phyloP scores from a whole-genome alignment of 176 grass and related monocot species.

The Metroxylon sagu region DNA sequence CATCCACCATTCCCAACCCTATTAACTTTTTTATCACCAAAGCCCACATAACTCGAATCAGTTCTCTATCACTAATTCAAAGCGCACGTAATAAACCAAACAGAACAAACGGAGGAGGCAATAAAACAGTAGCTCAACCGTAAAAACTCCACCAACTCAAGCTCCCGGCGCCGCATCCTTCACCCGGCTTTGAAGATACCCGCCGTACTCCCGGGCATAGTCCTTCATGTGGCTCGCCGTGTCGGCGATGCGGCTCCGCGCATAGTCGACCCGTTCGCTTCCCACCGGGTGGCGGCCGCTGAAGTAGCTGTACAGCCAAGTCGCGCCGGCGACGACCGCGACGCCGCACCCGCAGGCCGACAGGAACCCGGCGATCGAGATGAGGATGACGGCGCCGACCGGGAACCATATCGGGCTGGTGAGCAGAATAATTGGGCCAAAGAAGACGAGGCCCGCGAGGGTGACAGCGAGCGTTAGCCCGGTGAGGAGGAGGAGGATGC shows the following conservation, averaged over 20 bases:
- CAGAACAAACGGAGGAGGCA: too few species aligned
- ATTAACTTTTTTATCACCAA: too few species aligned
- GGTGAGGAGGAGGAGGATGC: slow-evolving; percentile 38
- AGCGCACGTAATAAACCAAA: too few species aligned
- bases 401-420: slow-evolving; percentile 57
- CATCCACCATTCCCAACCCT: too few species aligned
- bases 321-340: slow-evolving; percentile 27
- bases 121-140: too few species aligned
- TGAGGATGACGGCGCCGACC: slow-evolving; percentile 3
- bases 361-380: slow-evolving; percentile 17
- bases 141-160: background rate
- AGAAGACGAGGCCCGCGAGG: slow-evolving; percentile 39
- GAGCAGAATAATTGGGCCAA: slow-evolving; percentile 61
- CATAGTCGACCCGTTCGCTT: slow-evolving; percentile 71
- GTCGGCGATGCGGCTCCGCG: slow-evolving; percentile 60
- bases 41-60: too few species aligned
- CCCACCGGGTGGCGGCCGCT: slow-evolving; percentile 58
- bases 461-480: slow-evolving; percentile 53
- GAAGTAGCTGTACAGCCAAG: slow-evolving; percentile 51
- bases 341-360: slow-evolving; percentile 39
- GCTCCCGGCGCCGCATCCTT: slow-evolving; percentile 70
- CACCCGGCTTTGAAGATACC: slow-evolving; percentile 40
- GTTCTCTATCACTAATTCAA: too few species aligned
- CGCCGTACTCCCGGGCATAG: slow-evolving; percentile 49
- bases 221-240: slow-evolving; percentile 55